A percentile compares a stretch with the other conserved stretches of the same genome.
These are phyloP conservation scores for Tetrahymena borealis DNA, from an alignment of 73 alveolate genomes.

Conservation along the genomic window DNA sequence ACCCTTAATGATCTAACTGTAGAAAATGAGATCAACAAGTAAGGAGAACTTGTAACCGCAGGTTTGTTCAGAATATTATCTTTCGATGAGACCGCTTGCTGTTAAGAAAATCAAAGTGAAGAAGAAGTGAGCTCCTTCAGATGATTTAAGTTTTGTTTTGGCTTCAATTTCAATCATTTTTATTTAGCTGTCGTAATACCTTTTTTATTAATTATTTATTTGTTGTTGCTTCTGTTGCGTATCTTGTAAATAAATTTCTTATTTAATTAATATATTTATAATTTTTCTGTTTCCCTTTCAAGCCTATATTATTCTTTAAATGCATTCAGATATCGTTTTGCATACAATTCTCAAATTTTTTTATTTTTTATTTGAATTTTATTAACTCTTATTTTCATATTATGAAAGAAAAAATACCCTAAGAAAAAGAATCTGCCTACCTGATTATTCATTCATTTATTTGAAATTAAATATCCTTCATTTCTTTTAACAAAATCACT, in stretches of 20 bases:
- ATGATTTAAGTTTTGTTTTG: constrained; percentile 17
- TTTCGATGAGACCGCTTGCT: constrained; percentile 35
- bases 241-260: neutral
- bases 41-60: constrained; percentile 17
- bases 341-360: neutral
- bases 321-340: too few species aligned
- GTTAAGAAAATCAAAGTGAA: constrained; percentile 10
- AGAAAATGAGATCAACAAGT: constrained; percentile 32
- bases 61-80: constrained; percentile 12
- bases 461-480: too few species aligned
- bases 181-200: too few species aligned
- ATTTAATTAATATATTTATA: neutral
- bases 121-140: constrained; percentile 40
- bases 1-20: constrained; percentile 36
- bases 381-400: neutral
- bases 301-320: neutral
- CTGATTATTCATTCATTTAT: too few species aligned
- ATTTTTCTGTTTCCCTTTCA: neutral
- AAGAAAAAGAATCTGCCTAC: too few species aligned
- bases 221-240: neutral
- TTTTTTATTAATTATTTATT: neutral
- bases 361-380: neutral
- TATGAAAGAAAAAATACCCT: neutral
- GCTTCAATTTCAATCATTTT: constrained; percentile 38
- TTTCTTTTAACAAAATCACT: too few species aligned